phyloP scores from a whole-genome alignment of 371 early-diverging fungal species.

The Caulochytrium protostelioides region DNA sequence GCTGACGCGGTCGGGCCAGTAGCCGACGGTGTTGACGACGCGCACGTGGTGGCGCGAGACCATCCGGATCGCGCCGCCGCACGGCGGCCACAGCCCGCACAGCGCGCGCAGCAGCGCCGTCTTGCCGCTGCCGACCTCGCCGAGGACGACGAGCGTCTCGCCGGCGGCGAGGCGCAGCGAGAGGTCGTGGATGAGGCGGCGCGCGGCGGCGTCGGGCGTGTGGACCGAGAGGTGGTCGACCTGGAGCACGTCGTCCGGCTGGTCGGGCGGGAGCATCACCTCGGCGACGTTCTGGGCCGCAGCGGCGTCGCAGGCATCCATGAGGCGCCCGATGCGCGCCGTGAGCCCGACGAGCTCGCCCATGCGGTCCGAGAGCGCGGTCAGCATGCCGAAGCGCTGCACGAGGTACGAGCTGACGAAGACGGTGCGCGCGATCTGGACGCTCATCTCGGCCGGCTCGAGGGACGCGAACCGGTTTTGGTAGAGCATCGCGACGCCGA shows the following conservation, averaged over 20 bases:
- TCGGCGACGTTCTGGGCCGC: too few relatives aligned
- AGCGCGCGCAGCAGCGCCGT: constrained; percentile 47
- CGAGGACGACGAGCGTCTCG: too few relatives aligned
- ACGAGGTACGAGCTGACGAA: constrained; percentile 16
- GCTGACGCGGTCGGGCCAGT: constrained; percentile 43
- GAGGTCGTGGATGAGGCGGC: too few relatives aligned
- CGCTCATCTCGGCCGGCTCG: constrained; percentile 39
- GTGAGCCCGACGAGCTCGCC: constrained; percentile 63
- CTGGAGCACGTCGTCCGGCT: too few relatives aligned
- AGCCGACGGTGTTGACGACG: constrained; percentile 41
- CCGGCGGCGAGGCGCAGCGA: too few relatives aligned
- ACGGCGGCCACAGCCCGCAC: constrained; percentile 45
- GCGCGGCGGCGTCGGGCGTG: too few relatives aligned
- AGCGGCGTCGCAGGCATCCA: constrained; percentile 36
- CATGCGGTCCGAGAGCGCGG: constrained; percentile 14
- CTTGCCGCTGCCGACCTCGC: constrained; percentile 39
- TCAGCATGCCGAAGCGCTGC: constrained; percentile 8
- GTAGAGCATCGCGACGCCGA: constrained; percentile 58
- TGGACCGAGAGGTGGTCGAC: too few relatives aligned
- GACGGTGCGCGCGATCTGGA: constrained; percentile 28
- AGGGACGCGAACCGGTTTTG: constrained; percentile 46
- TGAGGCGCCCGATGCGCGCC: constrained; percentile 60
- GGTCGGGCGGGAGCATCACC: too few relatives aligned
- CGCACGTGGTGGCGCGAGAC: constrained; percentile 12
- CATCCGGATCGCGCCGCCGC: constrained; percentile 16